Evolutionary conservation across 2,329 filamentous ascomycete genomes (phyloP).

Genomic region (Cercospora sesami): DNA sequence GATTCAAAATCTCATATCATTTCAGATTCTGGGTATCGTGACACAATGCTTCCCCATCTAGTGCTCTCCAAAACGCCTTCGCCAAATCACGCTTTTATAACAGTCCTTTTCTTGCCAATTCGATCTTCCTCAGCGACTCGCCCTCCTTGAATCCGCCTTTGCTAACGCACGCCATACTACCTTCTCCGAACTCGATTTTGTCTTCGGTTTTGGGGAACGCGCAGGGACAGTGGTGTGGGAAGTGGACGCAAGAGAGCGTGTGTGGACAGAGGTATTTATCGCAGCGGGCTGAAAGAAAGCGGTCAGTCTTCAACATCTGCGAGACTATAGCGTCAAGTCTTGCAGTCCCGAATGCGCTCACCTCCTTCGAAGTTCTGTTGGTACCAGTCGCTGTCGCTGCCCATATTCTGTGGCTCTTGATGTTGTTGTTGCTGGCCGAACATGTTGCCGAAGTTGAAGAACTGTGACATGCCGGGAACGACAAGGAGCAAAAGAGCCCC

Average conservation of each 20-base stretch:
- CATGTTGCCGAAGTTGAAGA: conserved; percentile 95
- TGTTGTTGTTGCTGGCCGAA: conserved; percentile 65
- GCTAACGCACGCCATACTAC: conserved; percentile 70
- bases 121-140: conserved; percentile 72
- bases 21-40: conserved; percentile 7
- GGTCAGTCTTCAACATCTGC: not conserved
- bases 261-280: conserved; percentile 92
- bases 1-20: not conserved
- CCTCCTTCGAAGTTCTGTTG: conserved; percentile 67
- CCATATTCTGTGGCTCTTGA: conserved; percentile 72
- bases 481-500: conserved; percentile 58
- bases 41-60: not conserved
- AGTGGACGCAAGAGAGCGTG: conserved; percentile 91
- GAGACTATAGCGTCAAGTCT: not conserved
- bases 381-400: conserved; percentile 82
- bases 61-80: not conserved
- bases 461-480: conserved; percentile 69
- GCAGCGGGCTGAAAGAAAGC: conserved; percentile 65
- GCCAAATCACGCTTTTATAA: conserved; percentile 49
- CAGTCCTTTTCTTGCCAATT: conserved; percentile 75
- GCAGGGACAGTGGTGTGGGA: conserved; percentile 96
- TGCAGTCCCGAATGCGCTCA: conserved; percentile 41
- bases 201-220: conserved; percentile 67
- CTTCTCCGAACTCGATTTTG: conserved; percentile 70
- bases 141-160: conserved; percentile 72